Evolutionary conservation across 2,329 filamentous ascomycete species (phyloP), one percentile per base, ranked within the genome.

Genomic region (Botryotinia convoluta): DNA sequence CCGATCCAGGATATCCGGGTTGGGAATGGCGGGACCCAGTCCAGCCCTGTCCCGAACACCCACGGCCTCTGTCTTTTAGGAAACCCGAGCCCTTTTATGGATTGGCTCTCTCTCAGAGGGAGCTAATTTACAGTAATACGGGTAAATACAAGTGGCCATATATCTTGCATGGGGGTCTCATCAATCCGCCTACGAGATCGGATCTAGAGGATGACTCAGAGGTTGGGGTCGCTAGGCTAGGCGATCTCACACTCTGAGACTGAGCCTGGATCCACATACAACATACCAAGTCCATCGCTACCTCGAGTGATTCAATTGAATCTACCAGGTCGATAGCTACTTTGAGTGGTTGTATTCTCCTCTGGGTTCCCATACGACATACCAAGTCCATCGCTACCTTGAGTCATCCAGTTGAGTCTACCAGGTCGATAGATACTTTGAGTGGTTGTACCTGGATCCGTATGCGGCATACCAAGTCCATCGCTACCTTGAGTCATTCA

Each of bases 261-360:
- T n/a, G n/a, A n/a, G n/a, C n/a, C 37, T 29, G 14, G 16, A 29
- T 57, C 16, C 51, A 57, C 2, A 29, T 42, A 62, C 22, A 22
- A 59, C 32, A n/a, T 59, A 59, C 29, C 57, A 35, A 60, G 57
- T 60, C 60, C 37, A 62, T 62, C 35, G 60, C 37, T 62, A 62
- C 60, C 37, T 62, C 9, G 60, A 62, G 60, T 62, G 20, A 42
- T n/a, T 26, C 35, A 8, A 2, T 39, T 62, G 60, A 14, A 37
- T 39, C 32, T 61, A 61, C 59, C 59, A 37, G 35, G 59, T 61
- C 59, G 59, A 61, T 39, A 61, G 59, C 35, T 61, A 61, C 59
- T 61, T 61, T 3, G 60, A 62, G 60, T 62, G 60, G 39, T 42
- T 9, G 35, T 62, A 18, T 62, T 5, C 37, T 62, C 8, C n/a